phyloP scores from a whole-genome alignment of 257 asterid species.

The Nicotiana tomentosiformis region DNA sequence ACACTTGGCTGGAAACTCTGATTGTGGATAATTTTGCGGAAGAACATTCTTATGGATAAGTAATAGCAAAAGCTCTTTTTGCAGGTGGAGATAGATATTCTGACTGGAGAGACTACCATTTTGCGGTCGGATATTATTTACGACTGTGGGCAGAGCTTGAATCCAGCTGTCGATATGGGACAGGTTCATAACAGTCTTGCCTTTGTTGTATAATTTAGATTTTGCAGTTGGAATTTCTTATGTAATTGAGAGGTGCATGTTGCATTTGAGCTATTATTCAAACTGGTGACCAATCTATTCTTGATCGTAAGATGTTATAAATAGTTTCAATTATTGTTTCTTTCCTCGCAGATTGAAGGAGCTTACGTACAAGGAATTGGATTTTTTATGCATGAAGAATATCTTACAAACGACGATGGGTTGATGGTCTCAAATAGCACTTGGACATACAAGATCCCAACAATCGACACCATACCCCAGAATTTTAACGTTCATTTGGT shows the following conservation, averaged over 20 bases:
- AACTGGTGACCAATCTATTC: neutral
- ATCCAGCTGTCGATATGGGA: constrained; percentile 74
- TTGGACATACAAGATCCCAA: constrained; percentile 82
- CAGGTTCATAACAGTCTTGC: constrained; percentile 36
- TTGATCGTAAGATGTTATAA: neutral
- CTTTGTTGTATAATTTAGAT: neutral
- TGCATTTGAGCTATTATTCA: no score
- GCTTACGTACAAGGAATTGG: constrained; percentile 87
- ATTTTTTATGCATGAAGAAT: constrained; percentile 83
- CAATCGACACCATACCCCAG: constrained; percentile 63
- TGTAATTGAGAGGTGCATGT: neutral
- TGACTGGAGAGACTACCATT: constrained; percentile 53
- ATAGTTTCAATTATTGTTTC: no score
- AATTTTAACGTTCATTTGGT: constrained; percentile 57
- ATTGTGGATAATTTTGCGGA: neutral
- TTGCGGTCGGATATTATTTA: constrained; percentile 54
- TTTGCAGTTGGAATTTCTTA: neutral
- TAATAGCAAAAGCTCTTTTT: neutral
- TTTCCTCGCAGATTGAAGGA: constrained; percentile 60
- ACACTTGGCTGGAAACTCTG: neutral
- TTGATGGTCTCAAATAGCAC: constrained; percentile 46
- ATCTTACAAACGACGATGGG: constrained; percentile 48
- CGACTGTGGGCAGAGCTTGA: constrained; percentile 83
- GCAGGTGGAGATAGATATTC: constrained; percentile 62
- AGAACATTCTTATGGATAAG: neutral